These are phyloP conservation scores for Phlebiopsis gigantea DNA, from an alignment of 768 basidiomycete genomes.

Conservation along the genomic window DNA sequence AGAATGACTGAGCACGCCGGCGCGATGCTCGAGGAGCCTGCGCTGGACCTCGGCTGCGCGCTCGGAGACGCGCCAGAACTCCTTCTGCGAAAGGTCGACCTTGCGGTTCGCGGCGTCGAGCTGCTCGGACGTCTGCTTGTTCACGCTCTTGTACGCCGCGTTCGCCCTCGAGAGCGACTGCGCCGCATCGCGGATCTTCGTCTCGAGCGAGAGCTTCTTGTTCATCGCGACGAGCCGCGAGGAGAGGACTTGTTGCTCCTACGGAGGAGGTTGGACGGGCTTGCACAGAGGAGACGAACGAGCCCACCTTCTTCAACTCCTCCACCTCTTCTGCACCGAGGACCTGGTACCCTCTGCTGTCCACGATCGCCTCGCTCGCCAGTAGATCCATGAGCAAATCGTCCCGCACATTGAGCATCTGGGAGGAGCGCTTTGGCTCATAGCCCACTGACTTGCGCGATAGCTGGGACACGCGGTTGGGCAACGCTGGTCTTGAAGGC, in stretches of 20 bases:
- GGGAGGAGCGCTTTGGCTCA: conserved; percentile 39
- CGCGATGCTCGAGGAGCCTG: conserved; percentile 74
- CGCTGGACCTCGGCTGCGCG: conserved; percentile 57
- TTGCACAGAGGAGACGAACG: conserved; percentile 12
- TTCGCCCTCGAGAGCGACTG: conserved; percentile 68
- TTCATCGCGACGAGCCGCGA: conserved; percentile 60
- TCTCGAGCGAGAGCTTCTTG: conserved; percentile 76
- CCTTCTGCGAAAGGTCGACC: conserved; percentile 64
- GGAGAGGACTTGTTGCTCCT: conserved; percentile 74
- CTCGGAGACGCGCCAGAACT: conserved; percentile 63
- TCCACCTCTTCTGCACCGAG: conserved; percentile 70
- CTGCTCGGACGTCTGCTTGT: conserved; percentile 65
- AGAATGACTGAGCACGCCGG: conserved; percentile 72
- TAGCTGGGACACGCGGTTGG: conserved; percentile 26
- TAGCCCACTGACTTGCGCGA: conserved; percentile 31
- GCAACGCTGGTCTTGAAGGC: conserved; percentile 24
- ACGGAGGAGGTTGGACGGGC: conserved; percentile 10
- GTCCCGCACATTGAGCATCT: conserved; percentile 57
- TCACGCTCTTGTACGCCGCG: conserved; percentile 46
- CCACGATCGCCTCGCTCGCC: conserved; percentile 92
- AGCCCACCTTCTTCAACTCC: conserved; percentile 58
- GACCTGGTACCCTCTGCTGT: conserved; percentile 78
- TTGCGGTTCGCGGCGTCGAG: conserved; percentile 70
- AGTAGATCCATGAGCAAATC: conserved; percentile 86
- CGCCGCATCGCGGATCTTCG: conserved; percentile 85